Base-by-base conservation (phyloP, 306 rosid genomes). In the Parietaria judaica region DNA sequence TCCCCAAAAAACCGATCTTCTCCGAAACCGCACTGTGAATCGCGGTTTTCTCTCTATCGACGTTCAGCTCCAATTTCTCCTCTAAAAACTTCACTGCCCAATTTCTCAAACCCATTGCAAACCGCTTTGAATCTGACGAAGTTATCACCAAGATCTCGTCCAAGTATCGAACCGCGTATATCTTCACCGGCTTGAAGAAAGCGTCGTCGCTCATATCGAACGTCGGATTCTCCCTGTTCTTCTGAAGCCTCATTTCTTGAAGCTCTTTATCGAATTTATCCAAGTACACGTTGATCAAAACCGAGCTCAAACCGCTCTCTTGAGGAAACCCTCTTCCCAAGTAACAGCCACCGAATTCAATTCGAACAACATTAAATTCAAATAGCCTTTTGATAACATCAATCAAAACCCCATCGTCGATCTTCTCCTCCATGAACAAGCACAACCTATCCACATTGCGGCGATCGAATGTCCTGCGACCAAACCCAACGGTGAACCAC, bases 21-120 rank as follows among this genome's bases (percentile, higher is more conserved):
- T 91, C 97, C 0, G 95, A 86, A n/a, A 76, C 86, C 0, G 96
- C 89, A 31, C 92, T 87, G 66, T 91, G 97, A 67, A 91, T 85
- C 3, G 79, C 81, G 0, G 92, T 83, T 46, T 73, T 80, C 60
- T 71, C 56, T 62, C 69, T 79, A 72, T 87, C 83, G 51, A 83
- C 86, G 66, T 72, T 75, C 66, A 91, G 75, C 16, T 79, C 83
- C 72, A 91, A 74, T 62, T 53, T 79, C 63, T 65, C 78, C 71
- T 85, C 97, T 60, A 87, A 73, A 67, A 78, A 75, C 35, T 68
- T 80, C 52, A 79, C 63, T 46, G 80, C 84, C 62, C 67, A 66
- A 11, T 61, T 81, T 84, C 61, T 87, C 63, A 85, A 77, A 60
- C 84, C 96, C 91, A 83, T 71, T 0, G 82, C 71, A 76, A 80